Conservation (phyloP, 2,329 filamentous ascomycete species). For the Chaetomium olivaceum region DNA sequence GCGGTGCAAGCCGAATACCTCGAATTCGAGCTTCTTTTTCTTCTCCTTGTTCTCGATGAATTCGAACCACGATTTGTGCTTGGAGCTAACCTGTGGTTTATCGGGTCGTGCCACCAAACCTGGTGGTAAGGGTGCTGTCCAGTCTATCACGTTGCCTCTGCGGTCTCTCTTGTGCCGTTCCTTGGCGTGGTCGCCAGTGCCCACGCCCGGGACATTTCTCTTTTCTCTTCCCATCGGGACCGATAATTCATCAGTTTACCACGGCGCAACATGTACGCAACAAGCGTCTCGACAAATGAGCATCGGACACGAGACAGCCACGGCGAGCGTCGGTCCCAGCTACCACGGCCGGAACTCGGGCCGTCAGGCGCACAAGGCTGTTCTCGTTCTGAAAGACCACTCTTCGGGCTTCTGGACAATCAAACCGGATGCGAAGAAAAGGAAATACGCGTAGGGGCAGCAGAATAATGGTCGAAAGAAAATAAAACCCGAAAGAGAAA, state of each 20-base stretch:
- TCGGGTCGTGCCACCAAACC: slow-evolving; percentile 37
- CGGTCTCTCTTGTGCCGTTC: slow-evolving; percentile 37
- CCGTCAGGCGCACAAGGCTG: background rate
- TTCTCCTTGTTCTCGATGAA: slow-evolving; percentile 64
- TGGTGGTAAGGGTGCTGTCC: slow-evolving; percentile 32
- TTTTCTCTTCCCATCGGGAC: slow-evolving; percentile 37
- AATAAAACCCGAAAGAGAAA: slow-evolving; percentile 1
- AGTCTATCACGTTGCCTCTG: slow-evolving; percentile 33
- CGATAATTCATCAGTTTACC: slow-evolving; percentile 21
- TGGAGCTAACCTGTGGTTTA: slow-evolving; percentile 45
- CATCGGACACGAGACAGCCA: background rate
- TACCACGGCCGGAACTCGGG: slow-evolving; percentile 5
- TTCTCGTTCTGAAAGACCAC: slow-evolving; percentile 1
- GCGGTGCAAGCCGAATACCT: slow-evolving; percentile 45
- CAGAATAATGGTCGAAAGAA: background rate
- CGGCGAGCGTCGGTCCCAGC: background rate
- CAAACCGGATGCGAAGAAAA: background rate
- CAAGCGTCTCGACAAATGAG: background rate
- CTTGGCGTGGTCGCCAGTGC: slow-evolving; percentile 36
- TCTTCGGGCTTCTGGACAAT: background rate
- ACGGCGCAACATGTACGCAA: slow-evolving; percentile 6
- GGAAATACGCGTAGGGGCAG: background rate
- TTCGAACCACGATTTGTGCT: slow-evolving; percentile 64
- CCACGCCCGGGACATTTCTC: slow-evolving; percentile 31
- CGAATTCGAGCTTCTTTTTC: slow-evolving; percentile 63